These are phyloP conservation scores for Clarireedia homoeocarpa DNA, from an alignment of 2,329 filamentous ascomycete species.

Conservation along the genomic window DNA sequence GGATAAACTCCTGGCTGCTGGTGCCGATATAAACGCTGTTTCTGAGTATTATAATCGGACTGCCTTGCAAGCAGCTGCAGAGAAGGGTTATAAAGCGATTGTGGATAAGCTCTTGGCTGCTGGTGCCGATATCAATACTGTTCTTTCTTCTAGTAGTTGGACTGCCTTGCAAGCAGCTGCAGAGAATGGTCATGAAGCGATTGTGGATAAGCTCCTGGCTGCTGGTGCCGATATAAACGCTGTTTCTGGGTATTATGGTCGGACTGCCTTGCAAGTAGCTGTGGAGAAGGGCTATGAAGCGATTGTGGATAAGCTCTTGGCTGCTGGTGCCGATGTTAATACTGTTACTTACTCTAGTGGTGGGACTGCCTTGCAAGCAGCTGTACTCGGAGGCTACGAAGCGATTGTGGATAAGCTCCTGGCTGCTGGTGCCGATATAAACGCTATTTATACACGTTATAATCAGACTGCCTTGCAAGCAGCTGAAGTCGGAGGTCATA, in stretches of 20 bases:
- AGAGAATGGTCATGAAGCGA: no score
- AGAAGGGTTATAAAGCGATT: neutral
- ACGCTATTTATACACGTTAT: no score
- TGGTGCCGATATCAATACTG: neutral
- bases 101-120: neutral
- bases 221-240: no score
- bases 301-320: neutral
- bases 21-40: neutral
- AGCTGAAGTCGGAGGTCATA: neutral
- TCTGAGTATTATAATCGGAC: neutral
- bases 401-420: neutral
- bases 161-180: neutral
- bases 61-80: neutral
- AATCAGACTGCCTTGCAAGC: neutral
- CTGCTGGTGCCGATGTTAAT: neutral
- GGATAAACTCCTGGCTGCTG: neutral
- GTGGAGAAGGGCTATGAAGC: neutral
- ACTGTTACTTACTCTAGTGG: neutral
- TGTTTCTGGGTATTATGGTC: no score
- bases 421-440: neutral
- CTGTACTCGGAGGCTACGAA: neutral
- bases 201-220: no score
- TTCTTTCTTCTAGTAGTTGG: neutral
- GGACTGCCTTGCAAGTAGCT: no score
- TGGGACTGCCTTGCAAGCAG: neutral